Evolutionary conservation across 352 stramenopile genomes (phyloP).

Genomic region (Phytophthora citrophthora): DNA sequence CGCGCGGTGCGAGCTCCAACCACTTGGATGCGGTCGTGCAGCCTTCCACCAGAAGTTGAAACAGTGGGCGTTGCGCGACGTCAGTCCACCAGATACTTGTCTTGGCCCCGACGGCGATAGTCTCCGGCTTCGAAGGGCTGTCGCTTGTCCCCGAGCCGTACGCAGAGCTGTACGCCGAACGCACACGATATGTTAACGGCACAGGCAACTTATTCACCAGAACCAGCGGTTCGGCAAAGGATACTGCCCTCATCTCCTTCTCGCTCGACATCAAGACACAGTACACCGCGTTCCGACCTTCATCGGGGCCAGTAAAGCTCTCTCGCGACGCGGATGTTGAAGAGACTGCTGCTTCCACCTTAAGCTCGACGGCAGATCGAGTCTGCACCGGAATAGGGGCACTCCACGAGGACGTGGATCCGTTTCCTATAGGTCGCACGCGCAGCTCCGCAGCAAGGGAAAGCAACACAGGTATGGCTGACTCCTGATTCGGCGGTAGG

Average conservation of each 20-base stretch:
- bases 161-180: slow-evolving; percentile 45
- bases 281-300: slow-evolving; percentile 62
- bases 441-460: slow-evolving; percentile 75
- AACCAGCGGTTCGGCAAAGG: slow-evolving; percentile 72
- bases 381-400: slow-evolving; percentile 82
- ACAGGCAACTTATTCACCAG: slow-evolving; percentile 85
- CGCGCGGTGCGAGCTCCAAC: slow-evolving; percentile 63
- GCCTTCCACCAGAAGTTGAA: slow-evolving; percentile 70
- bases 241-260: slow-evolving; percentile 70
- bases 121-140: slow-evolving; percentile 39
- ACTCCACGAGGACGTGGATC: slow-evolving; percentile 62
- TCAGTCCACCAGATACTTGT: slow-evolving; percentile 83
- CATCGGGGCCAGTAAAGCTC: slow-evolving; percentile 21
- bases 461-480: slow-evolving; percentile 70
- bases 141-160: slow-evolving; percentile 40
- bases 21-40: slow-evolving; percentile 68
- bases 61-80: slow-evolving; percentile 65
- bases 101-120: slow-evolving; percentile 61
- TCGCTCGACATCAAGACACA: slow-evolving; percentile 70
- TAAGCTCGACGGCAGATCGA: slow-evolving; percentile 57
- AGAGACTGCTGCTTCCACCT: slow-evolving; percentile 62
- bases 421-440: slow-evolving; percentile 56
- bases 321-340: slow-evolving; percentile 29
- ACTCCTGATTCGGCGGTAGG: slow-evolving; percentile 62
- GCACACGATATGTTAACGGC: slow-evolving; percentile 59